Conservation (phyloP, 1,139 yeast species). For the Taphrina pruni region DNA sequence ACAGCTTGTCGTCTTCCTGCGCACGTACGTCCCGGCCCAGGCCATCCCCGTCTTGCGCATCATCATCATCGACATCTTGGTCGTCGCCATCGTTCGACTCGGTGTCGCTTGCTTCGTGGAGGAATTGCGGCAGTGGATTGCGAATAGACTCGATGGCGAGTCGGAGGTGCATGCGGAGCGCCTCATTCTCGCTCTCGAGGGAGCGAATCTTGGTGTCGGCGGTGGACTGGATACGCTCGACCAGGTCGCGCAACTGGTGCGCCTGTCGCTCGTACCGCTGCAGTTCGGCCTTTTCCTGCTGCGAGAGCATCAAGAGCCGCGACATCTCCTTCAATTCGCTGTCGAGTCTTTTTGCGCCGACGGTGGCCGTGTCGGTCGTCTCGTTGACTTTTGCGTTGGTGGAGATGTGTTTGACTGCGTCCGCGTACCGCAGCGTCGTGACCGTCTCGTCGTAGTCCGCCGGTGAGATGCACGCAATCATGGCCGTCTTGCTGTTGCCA, state of each 20-base stretch:
- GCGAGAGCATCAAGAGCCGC: constrained; percentile 29
- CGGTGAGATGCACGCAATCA: constrained; percentile 78
- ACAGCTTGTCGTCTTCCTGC: background rate
- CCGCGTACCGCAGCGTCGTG: constrained; percentile 76
- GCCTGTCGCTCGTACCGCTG: constrained; percentile 32
- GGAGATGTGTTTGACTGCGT: constrained; percentile 70
- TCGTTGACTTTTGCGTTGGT: constrained; percentile 63
- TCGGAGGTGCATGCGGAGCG: constrained; percentile 40
- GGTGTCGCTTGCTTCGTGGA: background rate
- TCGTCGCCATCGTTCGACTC: background rate
- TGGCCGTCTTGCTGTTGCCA: constrained; percentile 73
- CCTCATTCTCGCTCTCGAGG: constrained; percentile 39
- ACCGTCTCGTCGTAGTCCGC: constrained; percentile 75
- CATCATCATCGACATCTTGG: background rate
- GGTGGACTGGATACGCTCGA: constrained; percentile 19
- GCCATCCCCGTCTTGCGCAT: background rate
- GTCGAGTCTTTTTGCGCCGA: constrained; percentile 25
- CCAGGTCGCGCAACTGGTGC: constrained; percentile 27
- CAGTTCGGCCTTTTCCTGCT: constrained; percentile 36
- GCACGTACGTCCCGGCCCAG: too few species aligned
- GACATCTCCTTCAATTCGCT: constrained; percentile 38
- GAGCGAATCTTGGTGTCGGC: constrained; percentile 30
- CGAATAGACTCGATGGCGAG: constrained; percentile 42
- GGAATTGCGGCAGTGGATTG: constrained; percentile 37
- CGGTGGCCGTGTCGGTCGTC: constrained; percentile 6